A percentile compares a stretch with the other conserved stretches of the same genome.
phyloP scores from a whole-genome alignment of 306 rosid genomes.

The Phaseolus lunatus region DNA sequence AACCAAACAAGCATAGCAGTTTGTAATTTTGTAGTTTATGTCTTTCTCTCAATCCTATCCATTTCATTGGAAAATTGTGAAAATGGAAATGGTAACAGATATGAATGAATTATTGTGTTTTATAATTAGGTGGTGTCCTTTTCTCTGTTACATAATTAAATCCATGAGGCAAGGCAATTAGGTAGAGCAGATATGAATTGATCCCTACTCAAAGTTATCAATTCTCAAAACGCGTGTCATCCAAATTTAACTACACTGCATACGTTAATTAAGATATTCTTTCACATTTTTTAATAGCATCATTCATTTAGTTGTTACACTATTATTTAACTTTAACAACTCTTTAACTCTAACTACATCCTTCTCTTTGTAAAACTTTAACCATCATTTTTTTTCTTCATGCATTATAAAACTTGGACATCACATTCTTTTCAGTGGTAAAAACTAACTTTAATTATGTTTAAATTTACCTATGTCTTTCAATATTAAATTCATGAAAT shows the following conservation, averaged over 20 bases:
- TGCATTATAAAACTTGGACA: too few species aligned
- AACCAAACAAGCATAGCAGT: too few species aligned
- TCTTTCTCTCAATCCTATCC: neutral
- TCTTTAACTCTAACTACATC: too few species aligned
- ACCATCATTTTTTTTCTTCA: too few species aligned
- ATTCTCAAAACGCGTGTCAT: constrained; percentile 43
- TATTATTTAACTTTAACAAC: too few species aligned
- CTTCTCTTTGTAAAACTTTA: too few species aligned
- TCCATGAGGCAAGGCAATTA: constrained; percentile 52
- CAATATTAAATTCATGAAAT: too few species aligned
- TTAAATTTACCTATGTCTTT: too few species aligned
- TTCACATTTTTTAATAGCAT: constrained; percentile 17
- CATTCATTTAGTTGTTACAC: neutral
- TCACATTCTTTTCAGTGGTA: too few species aligned
- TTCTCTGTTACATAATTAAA: constrained; percentile 40
- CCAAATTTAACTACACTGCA: constrained; percentile 53
- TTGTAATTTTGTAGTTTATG: constrained; percentile 1
- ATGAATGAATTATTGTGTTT: constrained; percentile 26
- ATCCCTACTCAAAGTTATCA: constrained; percentile 57
- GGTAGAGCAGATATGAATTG: constrained; percentile 76
- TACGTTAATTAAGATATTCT: constrained; percentile 31
- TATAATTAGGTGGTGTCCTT: constrained; percentile 42
- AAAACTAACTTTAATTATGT: too few species aligned
- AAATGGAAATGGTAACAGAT: constrained; percentile 35
- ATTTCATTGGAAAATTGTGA: neutral